Evolutionary conservation across 192 early-diverging fungal genomes (phyloP).

Genomic region (Backusella tuberculispora): DNA sequence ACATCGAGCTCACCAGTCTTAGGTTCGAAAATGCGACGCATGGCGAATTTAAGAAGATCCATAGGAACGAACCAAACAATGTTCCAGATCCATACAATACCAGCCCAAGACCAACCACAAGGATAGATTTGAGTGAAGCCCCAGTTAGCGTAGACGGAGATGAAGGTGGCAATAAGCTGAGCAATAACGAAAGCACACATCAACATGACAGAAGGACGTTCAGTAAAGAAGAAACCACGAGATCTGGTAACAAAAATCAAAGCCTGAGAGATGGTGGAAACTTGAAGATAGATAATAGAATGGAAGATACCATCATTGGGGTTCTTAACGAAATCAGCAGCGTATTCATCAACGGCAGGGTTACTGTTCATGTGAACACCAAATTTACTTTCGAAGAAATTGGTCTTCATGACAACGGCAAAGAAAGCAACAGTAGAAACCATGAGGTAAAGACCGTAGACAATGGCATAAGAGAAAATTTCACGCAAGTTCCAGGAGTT

Average conservation of each 20-base stretch:
- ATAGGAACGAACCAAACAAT: slow-evolving; percentile 79
- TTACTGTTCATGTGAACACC: slow-evolving; percentile 25
- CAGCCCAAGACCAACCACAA: slow-evolving; percentile 77
- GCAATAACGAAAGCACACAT: slow-evolving; percentile 69
- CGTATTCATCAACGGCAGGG: background rate
- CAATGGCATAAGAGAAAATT: slow-evolving; percentile 83
- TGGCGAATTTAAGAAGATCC: slow-evolving; percentile 79
- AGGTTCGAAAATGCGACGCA: slow-evolving; percentile 64
- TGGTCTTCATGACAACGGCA: slow-evolving; percentile 60
- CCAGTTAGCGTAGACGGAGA: slow-evolving; percentile 85
- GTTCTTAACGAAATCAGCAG: slow-evolving; percentile 37
- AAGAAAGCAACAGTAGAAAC: slow-evolving; percentile 79
- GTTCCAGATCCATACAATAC: slow-evolving; percentile 80
- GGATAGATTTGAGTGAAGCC: slow-evolving; percentile 73
- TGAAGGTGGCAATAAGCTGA: slow-evolving; percentile 77
- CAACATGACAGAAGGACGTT: slow-evolving; percentile 73
- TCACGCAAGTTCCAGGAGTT: slow-evolving; percentile 90
- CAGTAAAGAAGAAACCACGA: slow-evolving; percentile 75
- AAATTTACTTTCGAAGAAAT: slow-evolving; percentile 54
- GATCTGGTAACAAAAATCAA: slow-evolving; percentile 81
- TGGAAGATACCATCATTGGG: slow-evolving; percentile 66
- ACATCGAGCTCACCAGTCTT: slow-evolving; percentile 31
- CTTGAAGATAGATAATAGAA: slow-evolving; percentile 81
- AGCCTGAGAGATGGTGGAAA: slow-evolving; percentile 77
- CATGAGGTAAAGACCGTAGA: slow-evolving; percentile 81